Conservation (phyloP, 805 yeast genomes). For the Saccharomycopsis sp. region DNA sequence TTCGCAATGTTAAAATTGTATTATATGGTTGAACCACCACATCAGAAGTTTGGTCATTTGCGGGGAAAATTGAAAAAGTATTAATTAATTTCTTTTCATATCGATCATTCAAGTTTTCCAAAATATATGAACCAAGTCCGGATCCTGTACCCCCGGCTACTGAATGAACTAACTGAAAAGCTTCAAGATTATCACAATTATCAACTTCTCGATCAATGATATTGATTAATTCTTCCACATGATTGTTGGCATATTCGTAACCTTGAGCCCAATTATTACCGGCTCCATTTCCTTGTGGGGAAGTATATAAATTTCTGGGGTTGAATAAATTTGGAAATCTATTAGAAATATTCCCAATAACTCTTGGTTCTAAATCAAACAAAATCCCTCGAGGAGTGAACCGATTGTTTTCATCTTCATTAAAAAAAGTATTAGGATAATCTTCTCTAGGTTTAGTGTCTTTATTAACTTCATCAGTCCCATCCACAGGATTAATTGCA, state of each 20-base stretch:
- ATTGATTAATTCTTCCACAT: constrained; percentile 66
- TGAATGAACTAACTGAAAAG: constrained; percentile 84
- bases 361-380: constrained; percentile 86
- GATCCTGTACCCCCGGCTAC: constrained; percentile 99
- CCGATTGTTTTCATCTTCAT: constrained; percentile 58
- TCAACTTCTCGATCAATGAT: constrained; percentile 86
- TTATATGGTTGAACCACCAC: constrained; percentile 99
- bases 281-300: constrained; percentile 84
- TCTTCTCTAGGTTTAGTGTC: constrained; percentile 40
- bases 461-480: constrained; percentile 40
- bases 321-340: constrained; percentile 58
- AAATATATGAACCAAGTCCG: constrained; percentile 77
- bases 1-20: constrained; percentile 67
- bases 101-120: constrained; percentile 72
- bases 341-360: constrained; percentile 52
- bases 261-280: constrained; percentile 97
- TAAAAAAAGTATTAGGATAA: constrained; percentile 76
- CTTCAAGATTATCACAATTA: constrained; percentile 79
- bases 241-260: constrained; percentile 57
- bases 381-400: constrained; percentile 84
- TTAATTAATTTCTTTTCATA: constrained; percentile 75
- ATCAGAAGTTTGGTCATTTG: constrained; percentile 70
- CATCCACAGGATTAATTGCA: constrained; percentile 57
- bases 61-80: constrained; percentile 83
- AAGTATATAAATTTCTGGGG: constrained; percentile 69